Evolutionary conservation across 1,139 yeast species (phyloP).

Genomic region (Wickerhamomyces sp.): DNA sequence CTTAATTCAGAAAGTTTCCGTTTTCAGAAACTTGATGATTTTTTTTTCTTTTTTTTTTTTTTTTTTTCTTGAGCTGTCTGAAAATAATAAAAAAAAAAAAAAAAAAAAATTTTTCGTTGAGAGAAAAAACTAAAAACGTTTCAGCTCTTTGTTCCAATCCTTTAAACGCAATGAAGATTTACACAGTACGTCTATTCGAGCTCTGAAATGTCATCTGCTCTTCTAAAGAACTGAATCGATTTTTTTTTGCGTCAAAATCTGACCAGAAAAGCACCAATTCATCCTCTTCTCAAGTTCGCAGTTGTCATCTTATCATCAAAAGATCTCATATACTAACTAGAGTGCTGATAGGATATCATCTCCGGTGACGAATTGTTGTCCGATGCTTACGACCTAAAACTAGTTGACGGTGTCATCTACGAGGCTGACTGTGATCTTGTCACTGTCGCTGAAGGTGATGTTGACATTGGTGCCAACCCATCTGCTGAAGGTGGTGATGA

Average conservation of each 20-base stretch:
- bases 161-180: slow-evolving; percentile 15
- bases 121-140: not conserved
- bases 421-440: slow-evolving; percentile 97
- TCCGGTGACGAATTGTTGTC: slow-evolving; percentile 96
- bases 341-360: slow-evolving; percentile 54
- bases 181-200: slow-evolving; percentile 17
- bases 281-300: not conserved
- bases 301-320: not conserved
- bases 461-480: slow-evolving; percentile 99
- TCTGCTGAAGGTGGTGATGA: slow-evolving; percentile 91
- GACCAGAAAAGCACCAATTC: not conserved
- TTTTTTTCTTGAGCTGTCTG: slow-evolving; percentile 1
- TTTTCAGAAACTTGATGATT: not conserved
- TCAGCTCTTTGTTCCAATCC: not conserved
- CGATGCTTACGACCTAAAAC: slow-evolving; percentile 88
- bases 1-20: not conserved
- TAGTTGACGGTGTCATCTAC: slow-evolving; percentile 85
- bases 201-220: too few species aligned
- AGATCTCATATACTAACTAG: slow-evolving; percentile 2
- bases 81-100: not conserved
- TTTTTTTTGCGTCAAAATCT: not conserved
- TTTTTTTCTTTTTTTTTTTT: slow-evolving; percentile 4
- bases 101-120: not conserved
- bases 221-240: not conserved
- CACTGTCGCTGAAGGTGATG: slow-evolving; percentile 81